phyloP scores from a whole-genome alignment of 805 yeast species.

The Ogataea methylovora region DNA sequence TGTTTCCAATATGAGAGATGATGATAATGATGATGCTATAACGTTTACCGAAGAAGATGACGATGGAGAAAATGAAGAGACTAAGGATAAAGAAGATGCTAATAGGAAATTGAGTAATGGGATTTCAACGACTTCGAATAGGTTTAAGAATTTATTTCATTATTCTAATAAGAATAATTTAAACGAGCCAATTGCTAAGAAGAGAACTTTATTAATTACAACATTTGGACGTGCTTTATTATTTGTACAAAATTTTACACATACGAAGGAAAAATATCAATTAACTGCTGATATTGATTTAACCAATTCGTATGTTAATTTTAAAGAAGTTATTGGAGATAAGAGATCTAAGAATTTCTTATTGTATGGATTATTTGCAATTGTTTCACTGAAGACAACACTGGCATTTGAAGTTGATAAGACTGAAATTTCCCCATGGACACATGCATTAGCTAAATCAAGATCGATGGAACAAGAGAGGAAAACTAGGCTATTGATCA shows the following conservation, averaged over 20 bases:
- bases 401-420: constrained; percentile 51
- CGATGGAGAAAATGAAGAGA: constrained; percentile 9
- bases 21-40: constrained; percentile 21
- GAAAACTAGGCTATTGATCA: constrained; percentile 17
- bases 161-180: constrained; percentile 4
- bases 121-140: constrained; percentile 2
- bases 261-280: constrained; percentile 33
- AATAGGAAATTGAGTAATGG: too few species aligned
- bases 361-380: constrained; percentile 45
- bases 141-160: constrained; percentile 23
- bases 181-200: constrained; percentile 22
- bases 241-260: constrained; percentile 33
- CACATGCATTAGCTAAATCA: constrained; percentile 42
- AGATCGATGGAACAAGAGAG: constrained; percentile 42
- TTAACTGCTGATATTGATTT: constrained; percentile 48
- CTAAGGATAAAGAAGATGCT: constrained; percentile 10
- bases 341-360: constrained; percentile 23
- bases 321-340: constrained; percentile 51
- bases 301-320: constrained; percentile 40
- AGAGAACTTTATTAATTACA: constrained; percentile 51
- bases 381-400: constrained; percentile 46
- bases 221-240: constrained; percentile 56
- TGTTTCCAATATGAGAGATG: not conserved
- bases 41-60: constrained; percentile 14
- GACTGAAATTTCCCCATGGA: constrained; percentile 49